A percentile compares a stretch with the other conserved stretches of the same genome.
phyloP scores from a whole-genome alignment of 352 stramenopile species.

The Phytophthora europaea region DNA sequence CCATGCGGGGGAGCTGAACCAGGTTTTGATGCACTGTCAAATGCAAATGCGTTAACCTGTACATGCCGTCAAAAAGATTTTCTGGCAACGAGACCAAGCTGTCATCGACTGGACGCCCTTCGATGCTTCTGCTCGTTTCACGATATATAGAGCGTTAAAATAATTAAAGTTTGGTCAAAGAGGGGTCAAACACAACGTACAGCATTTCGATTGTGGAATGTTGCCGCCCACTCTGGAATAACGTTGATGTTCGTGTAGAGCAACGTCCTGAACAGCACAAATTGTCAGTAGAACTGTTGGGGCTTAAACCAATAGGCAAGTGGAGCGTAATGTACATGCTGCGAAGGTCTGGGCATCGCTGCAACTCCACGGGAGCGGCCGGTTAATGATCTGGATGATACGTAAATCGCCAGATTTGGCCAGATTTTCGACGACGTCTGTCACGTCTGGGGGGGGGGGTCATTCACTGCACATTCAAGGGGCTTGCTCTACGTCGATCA shows the following conservation, averaged over 20 bases:
- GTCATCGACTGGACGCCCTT: constrained; percentile 13
- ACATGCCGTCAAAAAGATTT: constrained; percentile 36
- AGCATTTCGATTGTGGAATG: constrained; percentile 34
- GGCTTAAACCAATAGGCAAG: background rate
- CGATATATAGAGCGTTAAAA: background rate
- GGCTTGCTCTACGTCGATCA: constrained; percentile 37
- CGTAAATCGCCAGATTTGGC: constrained; percentile 25
- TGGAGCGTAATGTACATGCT: constrained; percentile 20
- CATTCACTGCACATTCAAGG: constrained; percentile 27
- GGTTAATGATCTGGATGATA: constrained; percentile 40
- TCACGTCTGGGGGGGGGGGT: constrained; percentile 18
- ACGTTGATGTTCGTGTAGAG: constrained; percentile 32
- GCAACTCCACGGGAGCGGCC: constrained; percentile 22
- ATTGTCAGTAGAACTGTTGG: background rate
- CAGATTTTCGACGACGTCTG: constrained; percentile 13
- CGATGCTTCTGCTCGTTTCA: constrained; percentile 26
- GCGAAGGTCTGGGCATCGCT: constrained; percentile 16
- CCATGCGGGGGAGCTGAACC: constrained; percentile 18
- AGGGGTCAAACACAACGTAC: constrained; percentile 8
- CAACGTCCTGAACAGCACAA: constrained; percentile 6
- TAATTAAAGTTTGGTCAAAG: background rate
- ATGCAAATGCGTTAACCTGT: constrained; percentile 35
- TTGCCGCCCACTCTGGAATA: constrained; percentile 24
- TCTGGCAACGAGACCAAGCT: constrained; percentile 34
- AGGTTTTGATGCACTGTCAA: constrained; percentile 31